phyloP scores from a whole-genome alignment of 495 filamentous ascomycete genomes.

The Aspergillus carlsbadensis region DNA sequence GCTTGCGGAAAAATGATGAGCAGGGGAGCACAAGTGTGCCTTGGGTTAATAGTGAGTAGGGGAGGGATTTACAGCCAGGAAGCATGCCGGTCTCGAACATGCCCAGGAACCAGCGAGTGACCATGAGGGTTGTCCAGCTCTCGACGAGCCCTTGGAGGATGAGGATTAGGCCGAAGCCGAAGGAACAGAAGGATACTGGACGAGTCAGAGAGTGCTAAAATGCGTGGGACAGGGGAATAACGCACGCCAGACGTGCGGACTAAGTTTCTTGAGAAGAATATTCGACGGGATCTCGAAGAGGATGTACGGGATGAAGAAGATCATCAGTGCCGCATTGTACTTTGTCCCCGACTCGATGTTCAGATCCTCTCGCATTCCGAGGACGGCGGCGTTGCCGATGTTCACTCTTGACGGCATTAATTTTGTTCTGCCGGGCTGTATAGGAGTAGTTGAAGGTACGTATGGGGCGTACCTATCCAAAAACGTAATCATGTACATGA shows the following conservation, averaged over 20 bases:
- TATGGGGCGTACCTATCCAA: slow-evolving; percentile 58
- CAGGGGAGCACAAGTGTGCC: too few species aligned
- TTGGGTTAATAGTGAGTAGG: too few species aligned
- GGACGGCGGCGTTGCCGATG: slow-evolving; percentile 56
- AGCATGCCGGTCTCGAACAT: slow-evolving; percentile 78
- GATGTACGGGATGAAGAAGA: slow-evolving; percentile 65
- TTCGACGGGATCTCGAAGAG: slow-evolving; percentile 64
- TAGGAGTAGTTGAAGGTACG: not conserved
- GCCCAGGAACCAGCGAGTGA: slow-evolving; percentile 78
- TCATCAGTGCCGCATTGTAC: slow-evolving; percentile 58
- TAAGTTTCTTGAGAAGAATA: slow-evolving; percentile 61
- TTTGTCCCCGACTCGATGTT: slow-evolving; percentile 42
- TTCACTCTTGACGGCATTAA: slow-evolving; percentile 41
- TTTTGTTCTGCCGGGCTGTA: not conserved
- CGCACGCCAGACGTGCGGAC: slow-evolving; percentile 55
- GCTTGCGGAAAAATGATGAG: too few species aligned
- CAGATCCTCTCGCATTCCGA: slow-evolving; percentile 58
- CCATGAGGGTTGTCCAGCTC: slow-evolving; percentile 69
- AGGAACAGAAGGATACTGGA: slow-evolving; percentile 64
- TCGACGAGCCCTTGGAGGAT: slow-evolving; percentile 71
- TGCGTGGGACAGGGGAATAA: slow-evolving; percentile 31
- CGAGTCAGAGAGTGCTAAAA: slow-evolving; percentile 9
- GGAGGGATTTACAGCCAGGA: slow-evolving; percentile 50
- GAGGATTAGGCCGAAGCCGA: slow-evolving; percentile 72
- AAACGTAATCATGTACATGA: slow-evolving; percentile 79